Base-by-base conservation (phyloP, 345 rosid genomes). In the Citropsis articulata region DNA sequence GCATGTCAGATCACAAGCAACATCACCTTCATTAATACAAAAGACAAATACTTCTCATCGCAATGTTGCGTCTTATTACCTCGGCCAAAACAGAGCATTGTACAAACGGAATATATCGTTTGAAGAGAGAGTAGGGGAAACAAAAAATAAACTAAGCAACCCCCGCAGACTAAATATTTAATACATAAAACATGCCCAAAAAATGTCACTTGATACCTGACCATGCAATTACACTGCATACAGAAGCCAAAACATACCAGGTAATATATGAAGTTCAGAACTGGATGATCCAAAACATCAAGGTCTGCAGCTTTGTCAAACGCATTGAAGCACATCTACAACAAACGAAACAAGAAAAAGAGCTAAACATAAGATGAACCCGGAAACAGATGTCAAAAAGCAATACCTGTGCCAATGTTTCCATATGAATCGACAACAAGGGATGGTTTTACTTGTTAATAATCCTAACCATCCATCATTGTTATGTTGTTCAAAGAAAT, bases 221-320 rank as follows among this genome's bases (percentile, higher is more conserved):
- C 31, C 38, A 25, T n/a, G 4, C 28, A 21, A 50, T 12, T 30
- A 30, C 2, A 27, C 22, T 18, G 60, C 66, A 25, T 48, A 22
- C 31, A 9, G 68, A 35, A 48, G 45, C 10, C 5, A 59, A 73
- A 82, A 83, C 89, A 84, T 87, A 91, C 98, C 90, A 90, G 80
- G 88, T 92, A 94, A 80, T 90, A 94, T 76, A 91, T 81, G 86
- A 92, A 87, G 89, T 94, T 92, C 30, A 94, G 88, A 84, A 92
- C 73, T 14, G 98, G 94, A 75, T 94, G 98, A 84, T 92, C 85
- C 84, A 94, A 80, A 74, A 94, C 93, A 83, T 90, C 93, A 81
- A 94, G 90, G 82, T 93, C 85, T 14, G 96, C 96, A 66, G 89
- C 93, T 84, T 85, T 75, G 72, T 92, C 92, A 61, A 94, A 94